Evolutionary conservation across 768 basidiomycete species (phyloP).

Genomic region (Tulasnella calospora): DNA sequence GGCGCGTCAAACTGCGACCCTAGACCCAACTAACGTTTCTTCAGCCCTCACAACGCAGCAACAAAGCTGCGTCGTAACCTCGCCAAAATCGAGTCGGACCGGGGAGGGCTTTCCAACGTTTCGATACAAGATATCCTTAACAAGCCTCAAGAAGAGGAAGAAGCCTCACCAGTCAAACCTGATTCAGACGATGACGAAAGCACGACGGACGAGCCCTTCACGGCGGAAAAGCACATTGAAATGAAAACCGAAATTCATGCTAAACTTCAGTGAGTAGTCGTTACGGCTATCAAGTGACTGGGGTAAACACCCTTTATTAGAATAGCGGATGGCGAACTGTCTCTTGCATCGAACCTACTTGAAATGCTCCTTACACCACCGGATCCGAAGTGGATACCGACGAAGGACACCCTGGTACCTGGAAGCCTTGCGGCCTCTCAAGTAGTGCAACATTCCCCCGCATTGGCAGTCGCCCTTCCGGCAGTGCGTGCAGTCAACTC

Average conservation of each 20-base stretch:
- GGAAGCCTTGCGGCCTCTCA: background rate
- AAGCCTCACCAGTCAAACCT: conserved; percentile 33
- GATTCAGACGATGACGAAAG: conserved; percentile 28
- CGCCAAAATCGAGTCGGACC: conserved; percentile 64
- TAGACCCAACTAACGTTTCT: conserved; percentile 25
- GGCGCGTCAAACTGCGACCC: background rate
- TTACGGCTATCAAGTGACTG: conserved; percentile 18
- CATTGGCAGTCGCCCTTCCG: conserved; percentile 39
- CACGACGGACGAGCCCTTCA: conserved; percentile 47
- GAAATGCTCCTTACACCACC: conserved; percentile 50
- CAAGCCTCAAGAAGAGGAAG: conserved; percentile 34
- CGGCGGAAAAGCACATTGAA: conserved; percentile 63
- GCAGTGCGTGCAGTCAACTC: conserved; percentile 70
- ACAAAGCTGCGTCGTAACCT: conserved; percentile 61
- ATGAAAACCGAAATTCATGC: conserved; percentile 69
- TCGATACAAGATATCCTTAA: conserved; percentile 16
- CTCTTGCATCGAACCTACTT: conserved; percentile 67
- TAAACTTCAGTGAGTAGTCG: conserved; percentile 60
- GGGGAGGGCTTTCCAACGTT: conserved; percentile 72
- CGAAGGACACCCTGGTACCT: conserved; percentile 33
- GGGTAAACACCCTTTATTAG: conserved; percentile 56
- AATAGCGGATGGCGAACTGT: conserved; percentile 57
- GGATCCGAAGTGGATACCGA: conserved; percentile 34
- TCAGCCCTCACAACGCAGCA: conserved; percentile 48
- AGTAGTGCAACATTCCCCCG: background rate